Conservation (phyloP, 768 basidiomycete genomes). For the Neoboletus brunneissimus region DNA sequence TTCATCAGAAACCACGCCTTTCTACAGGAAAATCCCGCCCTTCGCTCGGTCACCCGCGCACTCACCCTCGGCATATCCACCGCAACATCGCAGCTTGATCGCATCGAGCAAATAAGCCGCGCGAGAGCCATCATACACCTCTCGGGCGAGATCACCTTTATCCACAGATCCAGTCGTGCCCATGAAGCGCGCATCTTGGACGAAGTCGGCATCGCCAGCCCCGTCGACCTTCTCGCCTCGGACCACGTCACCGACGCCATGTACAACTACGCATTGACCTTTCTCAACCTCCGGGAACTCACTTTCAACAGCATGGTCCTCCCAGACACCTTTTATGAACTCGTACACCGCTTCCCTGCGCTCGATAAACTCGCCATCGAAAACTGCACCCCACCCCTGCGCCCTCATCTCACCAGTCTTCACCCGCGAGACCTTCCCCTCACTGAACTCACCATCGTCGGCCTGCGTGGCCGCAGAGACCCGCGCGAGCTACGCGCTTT, state of each 20-base stretch:
- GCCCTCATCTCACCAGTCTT: constrained; percentile 13
- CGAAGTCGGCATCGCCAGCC: constrained; percentile 15
- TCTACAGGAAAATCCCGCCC: constrained; percentile 3
- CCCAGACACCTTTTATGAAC: constrained; percentile 33
- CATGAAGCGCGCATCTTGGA: constrained; percentile 29
- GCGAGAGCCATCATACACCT: constrained; percentile 23
- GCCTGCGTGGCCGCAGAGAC: constrained; percentile 32
- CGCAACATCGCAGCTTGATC: constrained; percentile 10
- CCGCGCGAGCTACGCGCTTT: constrained; percentile 31
- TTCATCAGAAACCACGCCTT: constrained; percentile 26
- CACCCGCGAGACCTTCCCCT: constrained; percentile 41
- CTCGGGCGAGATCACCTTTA: constrained; percentile 11
- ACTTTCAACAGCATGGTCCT: constrained; percentile 38
- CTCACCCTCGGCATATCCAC: constrained; percentile 31
- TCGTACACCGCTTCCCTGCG: constrained; percentile 37
- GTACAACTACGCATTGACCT: constrained; percentile 21
- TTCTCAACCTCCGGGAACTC: constrained; percentile 38
- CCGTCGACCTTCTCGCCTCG: constrained; percentile 24
- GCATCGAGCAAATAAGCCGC: constrained; percentile 30
- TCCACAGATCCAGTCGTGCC: constrained; percentile 17
- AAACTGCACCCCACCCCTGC: constrained; percentile 33
- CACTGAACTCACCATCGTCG: constrained; percentile 40
- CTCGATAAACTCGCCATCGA: constrained; percentile 42
- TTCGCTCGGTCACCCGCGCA: constrained; percentile 16
- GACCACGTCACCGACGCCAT: constrained; percentile 16